Conservation (phyloP, 2,329 filamentous ascomycete genomes). For the Thyridium curvatum region DNA sequence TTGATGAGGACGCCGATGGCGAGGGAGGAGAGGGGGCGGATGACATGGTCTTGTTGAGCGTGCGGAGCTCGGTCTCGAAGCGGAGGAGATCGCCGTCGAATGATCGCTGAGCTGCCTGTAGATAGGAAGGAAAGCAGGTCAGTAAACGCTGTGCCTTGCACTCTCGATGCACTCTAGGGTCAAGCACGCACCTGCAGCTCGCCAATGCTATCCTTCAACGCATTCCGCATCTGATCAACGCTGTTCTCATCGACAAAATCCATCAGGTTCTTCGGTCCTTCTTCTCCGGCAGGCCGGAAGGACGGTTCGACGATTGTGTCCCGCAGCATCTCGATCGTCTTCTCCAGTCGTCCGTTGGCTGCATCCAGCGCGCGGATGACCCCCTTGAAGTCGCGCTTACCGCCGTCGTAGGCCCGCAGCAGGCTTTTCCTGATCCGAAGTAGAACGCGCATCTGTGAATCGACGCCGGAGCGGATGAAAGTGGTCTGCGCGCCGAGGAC, state of each 20-base stretch:
- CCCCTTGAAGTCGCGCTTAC: constrained; percentile 53
- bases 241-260: constrained; percentile 72
- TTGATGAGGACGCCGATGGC: constrained; percentile 26
- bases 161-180: too few relatives aligned
- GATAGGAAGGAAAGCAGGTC: too few relatives aligned
- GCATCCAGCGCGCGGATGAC: constrained; percentile 61
- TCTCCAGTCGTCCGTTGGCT: constrained; percentile 57
- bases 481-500: constrained; percentile 62
- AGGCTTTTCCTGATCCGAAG: constrained; percentile 44
- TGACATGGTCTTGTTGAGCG: constrained; percentile 53
- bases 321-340: constrained; percentile 59
- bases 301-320: constrained; percentile 57
- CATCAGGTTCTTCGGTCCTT: constrained; percentile 53
- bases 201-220: constrained; percentile 64
- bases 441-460: constrained; percentile 47
- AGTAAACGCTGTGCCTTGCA: too few relatives aligned
- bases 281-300: constrained; percentile 53
- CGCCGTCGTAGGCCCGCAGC: constrained; percentile 48
- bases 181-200: constrained; percentile 53
- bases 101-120: constrained; percentile 55
- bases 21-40: constrained; percentile 27
- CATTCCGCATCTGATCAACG: constrained; percentile 59
- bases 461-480: constrained; percentile 60
- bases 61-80: constrained; percentile 69
- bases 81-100: constrained; percentile 71